Conservation (phyloP, 345 rosid genomes). For the Microcos paniculata region DNA sequence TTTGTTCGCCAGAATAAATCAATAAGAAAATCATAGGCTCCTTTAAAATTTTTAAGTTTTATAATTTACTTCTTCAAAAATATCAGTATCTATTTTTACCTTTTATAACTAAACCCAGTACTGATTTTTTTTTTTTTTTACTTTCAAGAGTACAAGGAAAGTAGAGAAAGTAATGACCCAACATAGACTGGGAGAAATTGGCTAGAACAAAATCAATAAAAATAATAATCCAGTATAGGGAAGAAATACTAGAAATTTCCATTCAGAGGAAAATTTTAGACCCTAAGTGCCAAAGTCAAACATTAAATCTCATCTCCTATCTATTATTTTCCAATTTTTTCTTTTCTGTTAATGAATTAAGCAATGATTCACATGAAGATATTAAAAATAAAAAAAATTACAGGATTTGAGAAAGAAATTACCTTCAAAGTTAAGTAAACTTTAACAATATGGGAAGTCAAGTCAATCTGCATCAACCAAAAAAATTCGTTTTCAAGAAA, state of each 20-base stretch:
- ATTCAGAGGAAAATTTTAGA: neutral
- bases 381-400: too few relatives aligned
- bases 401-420: too few relatives aligned
- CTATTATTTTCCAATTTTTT: neutral
- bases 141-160: neutral
- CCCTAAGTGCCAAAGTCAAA: neutral
- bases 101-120: neutral
- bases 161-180: neutral
- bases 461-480: conserved; percentile 53
- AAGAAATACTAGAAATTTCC: neutral
- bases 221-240: neutral
- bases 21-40: neutral
- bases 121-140: neutral
- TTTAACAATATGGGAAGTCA: too few relatives aligned
- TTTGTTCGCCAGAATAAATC: neutral
- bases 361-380: too few relatives aligned
- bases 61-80: neutral
- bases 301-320: neutral
- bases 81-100: too few relatives aligned
- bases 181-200: neutral
- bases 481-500: neutral
- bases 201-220: neutral
- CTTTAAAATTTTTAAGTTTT: neutral
- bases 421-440: too few relatives aligned
- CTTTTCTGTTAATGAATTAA: neutral